Conservation (phyloP, 2,329 filamentous ascomycete genomes). For the Scedosporium minutisporum region DNA sequence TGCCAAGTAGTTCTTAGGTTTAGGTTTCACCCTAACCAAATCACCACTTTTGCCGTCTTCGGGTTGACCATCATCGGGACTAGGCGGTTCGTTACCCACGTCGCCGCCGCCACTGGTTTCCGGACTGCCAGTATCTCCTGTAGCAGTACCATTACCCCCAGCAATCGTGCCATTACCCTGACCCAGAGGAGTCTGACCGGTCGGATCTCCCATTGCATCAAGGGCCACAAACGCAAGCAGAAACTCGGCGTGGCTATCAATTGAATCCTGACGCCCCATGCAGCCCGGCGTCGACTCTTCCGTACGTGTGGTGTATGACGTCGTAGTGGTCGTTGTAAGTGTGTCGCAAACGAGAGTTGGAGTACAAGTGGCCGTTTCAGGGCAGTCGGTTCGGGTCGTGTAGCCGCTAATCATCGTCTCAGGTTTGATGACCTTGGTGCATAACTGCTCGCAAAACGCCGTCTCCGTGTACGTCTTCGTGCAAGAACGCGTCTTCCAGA, state of each 20-base stretch:
- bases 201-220: not conserved
- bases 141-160: not conserved
- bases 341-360: constrained; percentile 1
- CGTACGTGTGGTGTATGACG: constrained; percentile 1
- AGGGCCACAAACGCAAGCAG: not conserved
- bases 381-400: constrained; percentile 2
- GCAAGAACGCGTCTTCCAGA: constrained; percentile 1
- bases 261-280: not conserved
- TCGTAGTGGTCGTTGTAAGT: not conserved
- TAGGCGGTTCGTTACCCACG: not conserved
- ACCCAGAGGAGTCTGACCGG: too few relatives aligned
- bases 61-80: not conserved
- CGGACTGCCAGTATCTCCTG: too few relatives aligned
- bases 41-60: not conserved
- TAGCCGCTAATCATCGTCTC: not conserved
- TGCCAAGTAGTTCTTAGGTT: not conserved
- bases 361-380: not conserved
- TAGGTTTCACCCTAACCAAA: not conserved
- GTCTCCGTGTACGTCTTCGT: constrained; percentile 2
- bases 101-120: too few relatives aligned
- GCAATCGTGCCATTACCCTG: too few relatives aligned
- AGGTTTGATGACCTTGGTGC: constrained; percentile 1
- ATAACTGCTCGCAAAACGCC: not conserved
- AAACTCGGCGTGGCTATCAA: not conserved
- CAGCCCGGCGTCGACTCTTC: not conserved